A percentile compares a stretch with the other conserved stretches of the same genome.
These are phyloP conservation scores for Acacia acuminata DNA, from an alignment of 306 rosid genomes.

Conservation along the genomic window DNA sequence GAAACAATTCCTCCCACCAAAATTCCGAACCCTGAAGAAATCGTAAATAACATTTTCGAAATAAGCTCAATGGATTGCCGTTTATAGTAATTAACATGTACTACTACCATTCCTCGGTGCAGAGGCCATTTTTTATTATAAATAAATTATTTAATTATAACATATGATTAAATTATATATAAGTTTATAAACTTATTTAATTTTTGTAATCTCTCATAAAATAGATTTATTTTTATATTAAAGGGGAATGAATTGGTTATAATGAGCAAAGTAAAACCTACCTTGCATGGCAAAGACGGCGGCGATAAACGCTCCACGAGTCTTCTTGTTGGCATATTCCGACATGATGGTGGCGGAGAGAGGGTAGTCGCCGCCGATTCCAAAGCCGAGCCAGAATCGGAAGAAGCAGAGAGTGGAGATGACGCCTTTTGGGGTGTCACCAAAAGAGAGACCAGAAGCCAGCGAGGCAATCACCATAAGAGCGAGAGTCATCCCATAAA, in stretches of 20 bases:
- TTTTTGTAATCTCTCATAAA: no score
- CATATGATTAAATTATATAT: no score
- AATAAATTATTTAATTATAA: no score
- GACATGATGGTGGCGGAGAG: slow-evolving; percentile 64
- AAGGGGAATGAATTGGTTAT: no score
- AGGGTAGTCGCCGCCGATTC: slow-evolving; percentile 55
- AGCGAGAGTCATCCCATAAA: slow-evolving; percentile 48
- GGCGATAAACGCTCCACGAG: slow-evolving; percentile 45
- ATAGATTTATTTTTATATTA: no score
- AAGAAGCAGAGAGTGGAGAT: slow-evolving; percentile 52
- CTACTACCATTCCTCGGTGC: no score
- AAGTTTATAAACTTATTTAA: no score
- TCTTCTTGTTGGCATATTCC: slow-evolving; percentile 43
- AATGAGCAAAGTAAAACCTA: neutral
- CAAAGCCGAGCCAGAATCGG: slow-evolving; percentile 55
- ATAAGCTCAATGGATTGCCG: neutral
- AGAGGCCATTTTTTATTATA: no score
- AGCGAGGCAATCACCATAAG: slow-evolving; percentile 47
- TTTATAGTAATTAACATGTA: no score
- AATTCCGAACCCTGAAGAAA: slow-evolving; percentile 37
- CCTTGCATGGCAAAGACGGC: slow-evolving; percentile 60
- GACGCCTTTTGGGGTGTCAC: slow-evolving; percentile 32
- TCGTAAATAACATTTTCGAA: neutral
- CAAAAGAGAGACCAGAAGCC: slow-evolving; percentile 48
- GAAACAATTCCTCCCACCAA: slow-evolving; percentile 40